Conservation (phyloP, 352 stramenopile genomes). For the Globisporangium emineosum region DNA sequence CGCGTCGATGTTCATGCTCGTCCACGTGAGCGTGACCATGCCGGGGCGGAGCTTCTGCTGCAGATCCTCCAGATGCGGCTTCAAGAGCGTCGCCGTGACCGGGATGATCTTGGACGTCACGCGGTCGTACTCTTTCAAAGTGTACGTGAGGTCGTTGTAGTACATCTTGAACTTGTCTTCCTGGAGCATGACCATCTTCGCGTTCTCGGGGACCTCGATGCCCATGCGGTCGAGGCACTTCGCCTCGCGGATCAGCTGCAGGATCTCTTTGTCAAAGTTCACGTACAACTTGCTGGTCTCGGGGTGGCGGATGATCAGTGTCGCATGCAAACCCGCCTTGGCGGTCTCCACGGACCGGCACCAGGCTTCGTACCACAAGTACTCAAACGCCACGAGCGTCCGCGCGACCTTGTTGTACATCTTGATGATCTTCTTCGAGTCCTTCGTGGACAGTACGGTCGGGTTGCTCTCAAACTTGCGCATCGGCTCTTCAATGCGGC, state of each 20-base stretch:
- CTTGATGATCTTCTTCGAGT: slow-evolving; percentile 90
- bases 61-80: slow-evolving; percentile 71
- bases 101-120: slow-evolving; percentile 75
- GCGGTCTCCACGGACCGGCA: slow-evolving; percentile 75
- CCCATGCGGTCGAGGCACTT: slow-evolving; percentile 82
- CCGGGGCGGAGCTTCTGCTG: slow-evolving; percentile 74
- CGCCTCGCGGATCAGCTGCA: slow-evolving; percentile 84
- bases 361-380: slow-evolving; percentile 89
- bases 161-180: slow-evolving; percentile 88
- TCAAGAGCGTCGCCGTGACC: slow-evolving; percentile 48
- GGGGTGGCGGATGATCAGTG: slow-evolving; percentile 81
- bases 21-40: slow-evolving; percentile 88
- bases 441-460: slow-evolving; percentile 80
- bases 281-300: slow-evolving; percentile 75
- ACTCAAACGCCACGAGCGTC: slow-evolving; percentile 89
- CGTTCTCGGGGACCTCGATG: slow-evolving; percentile 81
- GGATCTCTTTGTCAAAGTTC: slow-evolving; percentile 88
- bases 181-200: slow-evolving; percentile 81
- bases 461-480: slow-evolving; percentile 84
- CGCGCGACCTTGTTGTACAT: slow-evolving; percentile 89
- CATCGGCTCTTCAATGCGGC: slow-evolving; percentile 89
- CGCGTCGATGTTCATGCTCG: slow-evolving; percentile 86
- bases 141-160: slow-evolving; percentile 81
- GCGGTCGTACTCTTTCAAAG: slow-evolving; percentile 78
- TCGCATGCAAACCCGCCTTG: slow-evolving; percentile 74